Evolutionary conservation across 139 green algal species (phyloP), one percentile per base, ranked within the genome.

Genomic region (Closterium sp.): DNA sequence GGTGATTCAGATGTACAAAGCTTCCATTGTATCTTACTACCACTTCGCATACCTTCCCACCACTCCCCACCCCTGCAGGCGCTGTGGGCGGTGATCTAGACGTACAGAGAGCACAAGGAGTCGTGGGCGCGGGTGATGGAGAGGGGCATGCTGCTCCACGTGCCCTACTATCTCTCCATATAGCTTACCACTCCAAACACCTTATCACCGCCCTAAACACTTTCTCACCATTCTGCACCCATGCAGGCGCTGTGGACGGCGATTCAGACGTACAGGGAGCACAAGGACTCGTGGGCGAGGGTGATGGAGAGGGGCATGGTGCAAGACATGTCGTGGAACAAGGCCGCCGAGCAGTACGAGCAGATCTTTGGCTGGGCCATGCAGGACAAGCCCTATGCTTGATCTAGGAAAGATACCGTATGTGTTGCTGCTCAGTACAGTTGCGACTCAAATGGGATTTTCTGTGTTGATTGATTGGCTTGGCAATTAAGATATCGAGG

Each of bases 261-360:
- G 2, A 91, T 97, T 32, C 9, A 91, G 7, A 92, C 96, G 84
- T 97, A 96, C 88, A 88, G 94, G 24, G 29, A 96, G 22, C 38
- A 97, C 50, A 93, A 89, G 85, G 94, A 95, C 19, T 84, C 91
- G 28, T 95, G 93, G 93, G 29, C n/a, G n/a, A 7, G 91, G 38
- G 89, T 95, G n/a, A 94, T 94, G 94, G 85, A 89, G 90, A 93
- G 96, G 0, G 97, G 97, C 87, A 97, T 97, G 96, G 45, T 95
- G 87, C 96, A 97, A 91, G 97, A 99, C 92, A 94, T 98, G 88
- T 97, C 93, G 11, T 99, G 98, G 98, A 96, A 98, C 42, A 94
- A 98, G 30, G 97, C 98, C 0, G 98, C 98, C 4, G 88, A 97
- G 89, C 94, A 96, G 86, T 99, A 99, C 92, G 98, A 99, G 95